Base-by-base conservation (phyloP, 495 filamentous ascomycete species). In the Clavariopsis aquatica region DNA sequence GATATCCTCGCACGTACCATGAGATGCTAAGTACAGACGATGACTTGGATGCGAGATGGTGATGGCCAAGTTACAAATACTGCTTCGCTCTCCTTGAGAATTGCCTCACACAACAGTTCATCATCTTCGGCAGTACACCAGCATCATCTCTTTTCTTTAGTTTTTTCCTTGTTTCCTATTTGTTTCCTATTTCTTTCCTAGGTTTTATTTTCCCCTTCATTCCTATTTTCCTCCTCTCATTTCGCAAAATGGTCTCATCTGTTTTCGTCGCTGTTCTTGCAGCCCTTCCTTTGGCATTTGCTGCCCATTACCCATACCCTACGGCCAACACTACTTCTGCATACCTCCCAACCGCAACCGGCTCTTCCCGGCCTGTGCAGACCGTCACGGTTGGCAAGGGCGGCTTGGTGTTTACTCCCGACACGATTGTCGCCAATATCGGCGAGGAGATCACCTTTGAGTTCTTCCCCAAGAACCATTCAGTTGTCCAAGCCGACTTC, bases 381-480 rank as follows among this genome's bases (percentile, higher is more conserved):
- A 82, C 78, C 6, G 69, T 86, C 53, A 65, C 77, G 28, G 85
- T 83, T 31, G 85, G 84, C 45, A 68, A 76, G 0, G 66, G 73
- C 49, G 82, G 80, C 4, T 72, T 82, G 27, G 71, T 70, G 29
- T 88, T 83, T 70, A 75, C 77, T 6, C 85, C 85, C 2, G 73
- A 81, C 49, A 80, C 75, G 53, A 70, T 85, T 61, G 76, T 75
- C 2, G 84, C 83, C 2, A 73, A 76, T 5, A 68, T 78, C 3
- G 84, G 84, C 26, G 84, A 86, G 52, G 73, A 78, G 0, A 72
- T 89, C 55, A 78, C 81, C 13, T 89, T 86, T 66, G 73, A 81
- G 57, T 89, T 87, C 75, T 87, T 83, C 62, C 80, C 84, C 0
- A 73, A 79, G 64, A 87, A 86, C 60, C 87, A 89, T 69, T 84